Base-by-base conservation (phyloP, 768 basidiomycete genomes). In the Hericium erinaceus region DNA sequence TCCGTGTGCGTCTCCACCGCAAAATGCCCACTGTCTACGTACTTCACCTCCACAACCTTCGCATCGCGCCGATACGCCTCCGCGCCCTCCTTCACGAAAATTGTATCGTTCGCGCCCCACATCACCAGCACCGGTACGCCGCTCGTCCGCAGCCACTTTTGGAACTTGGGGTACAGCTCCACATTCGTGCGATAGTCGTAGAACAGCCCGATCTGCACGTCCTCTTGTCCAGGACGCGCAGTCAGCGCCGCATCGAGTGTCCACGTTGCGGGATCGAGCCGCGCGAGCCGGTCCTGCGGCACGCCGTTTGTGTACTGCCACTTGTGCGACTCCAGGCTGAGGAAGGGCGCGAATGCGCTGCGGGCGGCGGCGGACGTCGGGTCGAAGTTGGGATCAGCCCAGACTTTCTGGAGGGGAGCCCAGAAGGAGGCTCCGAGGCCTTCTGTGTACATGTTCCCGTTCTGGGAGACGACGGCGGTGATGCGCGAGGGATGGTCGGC, bases 21-120 rank as follows among this genome's bases (percentile, higher is more conserved):
- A 58, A 80, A 80, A 64, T 80, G 80, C 0, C 77, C 75, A 18
- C 70, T 75, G 50, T 79, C 74, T 37, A 79, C 61, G 20, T 75
- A 64, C 48, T 69, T 52, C 4, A 78, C 69, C 64, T 74, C 64
- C 2, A 73, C 72, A 4, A 77, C 61, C 18, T 68, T 66, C 41
- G 74, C 54, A 39, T 74, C 73, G 18, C 58, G 68, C 62, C 71
- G 73, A 68, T 66, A 80, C 18, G 76, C 76, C 59, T 76, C 70
- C 0, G 77, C 80, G 2, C 78, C 78, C 0, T 72, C 58, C 9
- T 73, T 69, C 20, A 74, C 58, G 69, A 80, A 80, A 56, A 75
- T 68, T 6, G 55, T 38, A 58, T 81, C 80, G 58, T 74, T 70
- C 60, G 67, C 72, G 8, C 78, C 80, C 80, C 80, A 80, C 4